Base-by-base conservation (phyloP, 2,329 filamentous ascomycete species). In the Pseudogymnoascus sp. region DNA sequence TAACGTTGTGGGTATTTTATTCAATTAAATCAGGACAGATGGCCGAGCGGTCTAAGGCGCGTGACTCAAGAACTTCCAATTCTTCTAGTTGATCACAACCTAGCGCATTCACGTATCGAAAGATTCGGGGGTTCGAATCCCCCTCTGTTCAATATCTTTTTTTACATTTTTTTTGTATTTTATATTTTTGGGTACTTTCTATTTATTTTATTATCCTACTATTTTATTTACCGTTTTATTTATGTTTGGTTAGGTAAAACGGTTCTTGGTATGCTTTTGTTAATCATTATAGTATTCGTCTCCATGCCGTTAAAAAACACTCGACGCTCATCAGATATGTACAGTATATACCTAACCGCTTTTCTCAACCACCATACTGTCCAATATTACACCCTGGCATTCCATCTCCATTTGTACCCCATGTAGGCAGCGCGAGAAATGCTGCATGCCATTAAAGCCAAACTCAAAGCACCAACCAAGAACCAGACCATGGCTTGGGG, bases 21-120 rank as follows among this genome's bases (percentile, higher is more conserved):
- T 31, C 43, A 53, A 53, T 26, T 24, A 53, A 53, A 16, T 53
- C 43, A 19, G 56, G 56, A 60, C 56, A 60, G 56, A 60, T 60
- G 56, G 56, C 56, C 56, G 56, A 60, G 56, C 56, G 56, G 56
- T 60, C 56, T 60, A 60, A 60, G 56, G 56, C 56, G 56, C 56
- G 56, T 60, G 56, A 60, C 56, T 60, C 56, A 60, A 60, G 56
- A 60, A 60, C 35, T 35, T 14, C n/a, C 19, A 19, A 38, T 60
- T 60, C 56, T 60, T 60, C 56, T 22, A 11, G 56, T 60, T 16
- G 56, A 60, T 60, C 24, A 37, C 5, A 60, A 38, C 16, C 56
- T 35, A 38, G 56, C 37, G 56, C 16, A 35, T 60, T 60, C 56
- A 60, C 56, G 56, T 60, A 60, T 60, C 56, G 56, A 60, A 60